These are phyloP conservation scores for Epichloe bromicola DNA, from an alignment of 2,329 filamentous ascomycete genomes.

Conservation along the genomic window DNA sequence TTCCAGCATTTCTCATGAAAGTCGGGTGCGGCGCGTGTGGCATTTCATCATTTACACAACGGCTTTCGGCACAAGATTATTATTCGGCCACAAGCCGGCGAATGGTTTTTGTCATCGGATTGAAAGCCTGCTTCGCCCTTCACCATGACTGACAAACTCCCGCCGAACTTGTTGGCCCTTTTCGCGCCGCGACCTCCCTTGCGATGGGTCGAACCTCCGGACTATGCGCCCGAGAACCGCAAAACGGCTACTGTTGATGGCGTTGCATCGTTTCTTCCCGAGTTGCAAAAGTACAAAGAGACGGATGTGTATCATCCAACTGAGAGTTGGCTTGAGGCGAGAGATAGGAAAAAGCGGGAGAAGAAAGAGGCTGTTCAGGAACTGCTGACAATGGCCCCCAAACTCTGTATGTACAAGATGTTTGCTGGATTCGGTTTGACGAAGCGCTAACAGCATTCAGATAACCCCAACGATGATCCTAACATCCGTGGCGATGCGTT, in stretches of 20 bases:
- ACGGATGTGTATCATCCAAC: conserved; percentile 66
- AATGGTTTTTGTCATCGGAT: not conserved
- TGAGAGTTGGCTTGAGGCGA: conserved; percentile 84
- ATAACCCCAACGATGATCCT: conserved; percentile 70
- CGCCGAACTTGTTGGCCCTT: conserved; percentile 86
- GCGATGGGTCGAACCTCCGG: conserved; percentile 73
- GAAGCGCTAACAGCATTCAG: conserved; percentile 27
- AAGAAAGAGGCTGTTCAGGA: conserved; percentile 57
- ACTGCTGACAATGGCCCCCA: conserved; percentile 48
- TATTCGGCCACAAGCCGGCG: not conserved
- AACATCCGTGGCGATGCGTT: conserved; percentile 89
- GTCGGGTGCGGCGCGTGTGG: conserved; percentile 6
- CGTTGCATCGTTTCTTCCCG: conserved; percentile 61
- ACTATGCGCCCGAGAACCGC: conserved; percentile 72
- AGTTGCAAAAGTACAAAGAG: conserved; percentile 64
- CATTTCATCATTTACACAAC: conserved; percentile 1
- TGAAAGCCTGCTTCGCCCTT: conserved; percentile 1
- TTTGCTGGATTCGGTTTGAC: not conserved
- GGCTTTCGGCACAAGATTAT: not conserved
- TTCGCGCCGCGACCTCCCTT: conserved; percentile 90
- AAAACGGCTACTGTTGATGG: conserved; percentile 61
- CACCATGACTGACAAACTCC: conserved; percentile 89
- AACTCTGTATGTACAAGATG: conserved; percentile 40
- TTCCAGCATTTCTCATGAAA: conserved; percentile 7
- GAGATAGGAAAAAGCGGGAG: conserved; percentile 72